Evolutionary conservation across 306 rosid genomes (phyloP), one percentile per base, ranked within the genome.

Genomic region (Gleditsia sinensis): DNA sequence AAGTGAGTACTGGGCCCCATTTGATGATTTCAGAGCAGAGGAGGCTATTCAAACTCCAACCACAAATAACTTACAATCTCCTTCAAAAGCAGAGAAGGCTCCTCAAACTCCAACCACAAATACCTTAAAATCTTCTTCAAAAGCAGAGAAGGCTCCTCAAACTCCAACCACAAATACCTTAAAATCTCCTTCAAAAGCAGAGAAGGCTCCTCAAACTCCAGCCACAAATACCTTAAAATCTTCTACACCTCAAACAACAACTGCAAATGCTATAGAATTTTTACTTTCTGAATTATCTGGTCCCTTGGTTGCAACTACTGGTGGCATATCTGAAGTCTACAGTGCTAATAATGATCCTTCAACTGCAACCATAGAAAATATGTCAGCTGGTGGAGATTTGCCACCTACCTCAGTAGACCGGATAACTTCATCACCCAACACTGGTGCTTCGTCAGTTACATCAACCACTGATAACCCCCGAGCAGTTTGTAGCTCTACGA

Each of bases 241-340:
- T 67, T 36, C 61, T 12, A 28, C 33, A 30, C 40, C 16, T 56
- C 70, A 46, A 33, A 75, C 21, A 64, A 57, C 67, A 73, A 42
- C 84, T 75, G 67, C 63, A 79, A 86, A 77, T 76, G 78, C 86
- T 67, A 16, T 90, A 78, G 98, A 92, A 76, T 78, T 82, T 56
- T 83, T 92, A 75, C 83, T 94, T 59, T 59, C 80, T 25, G 96
- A 81, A 46, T 80, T 88, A 78, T 83, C 92, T 27, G 80, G 78
- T 25, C 89, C 94, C 43, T 69, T 83, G 42, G 5, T 51, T 75
- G 57, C 80, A 46, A 69, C 57, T 3, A 73, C 58, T 32, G 34
- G 70, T 30, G 84, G 28, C 42, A 20, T 25, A 58, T 32, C 75
- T 71, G 79, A 71, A 71, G 75, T 69, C 28, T 67, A 84, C 64